Evolutionary conservation across 805 yeast genomes (phyloP).

Genomic region (Starmerella powellii): DNA sequence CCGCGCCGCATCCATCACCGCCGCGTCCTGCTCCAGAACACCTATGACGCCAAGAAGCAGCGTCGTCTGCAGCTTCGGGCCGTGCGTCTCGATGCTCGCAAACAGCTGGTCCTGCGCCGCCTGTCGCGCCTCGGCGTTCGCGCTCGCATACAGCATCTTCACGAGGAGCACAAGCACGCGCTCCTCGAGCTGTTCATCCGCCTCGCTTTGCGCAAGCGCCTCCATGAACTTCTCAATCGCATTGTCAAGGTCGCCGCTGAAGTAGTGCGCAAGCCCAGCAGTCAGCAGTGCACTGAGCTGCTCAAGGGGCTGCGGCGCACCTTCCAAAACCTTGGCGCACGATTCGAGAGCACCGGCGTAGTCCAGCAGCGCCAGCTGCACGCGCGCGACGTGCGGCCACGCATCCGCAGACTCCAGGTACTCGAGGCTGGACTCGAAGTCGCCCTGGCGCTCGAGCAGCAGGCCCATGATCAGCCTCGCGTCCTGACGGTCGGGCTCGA

Average conservation of each 20-base stretch:
- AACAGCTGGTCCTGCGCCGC: constrained; percentile 79
- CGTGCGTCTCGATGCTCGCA: constrained; percentile 47
- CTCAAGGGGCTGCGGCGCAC: not conserved
- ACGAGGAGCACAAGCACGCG: constrained; percentile 62
- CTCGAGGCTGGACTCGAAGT: constrained; percentile 42
- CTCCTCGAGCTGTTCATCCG: constrained; percentile 24
- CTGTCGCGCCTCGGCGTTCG: constrained; percentile 62
- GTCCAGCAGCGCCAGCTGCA: constrained; percentile 47
- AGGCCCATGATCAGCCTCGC: constrained; percentile 26
- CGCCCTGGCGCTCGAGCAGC: constrained; percentile 54
- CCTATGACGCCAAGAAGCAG: constrained; percentile 72
- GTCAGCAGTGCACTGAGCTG: constrained; percentile 48
- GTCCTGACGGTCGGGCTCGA: constrained; percentile 25
- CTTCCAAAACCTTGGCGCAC: constrained; percentile 25
- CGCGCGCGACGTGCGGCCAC: constrained; percentile 48
- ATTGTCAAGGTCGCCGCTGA: constrained; percentile 46
- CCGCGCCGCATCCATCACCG: constrained; percentile 46
- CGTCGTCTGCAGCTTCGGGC: constrained; percentile 54
- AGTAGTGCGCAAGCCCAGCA: constrained; percentile 61
- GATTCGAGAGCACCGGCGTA: constrained; percentile 47
- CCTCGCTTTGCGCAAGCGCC: constrained; percentile 43
- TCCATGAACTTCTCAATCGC: constrained; percentile 56
- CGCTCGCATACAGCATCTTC: constrained; percentile 66
- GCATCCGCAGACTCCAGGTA: constrained; percentile 5
- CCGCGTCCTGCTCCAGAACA: constrained; percentile 46